Base-by-base conservation (phyloP, 306 rosid genomes). In the Begonia peltatifolia region DNA sequence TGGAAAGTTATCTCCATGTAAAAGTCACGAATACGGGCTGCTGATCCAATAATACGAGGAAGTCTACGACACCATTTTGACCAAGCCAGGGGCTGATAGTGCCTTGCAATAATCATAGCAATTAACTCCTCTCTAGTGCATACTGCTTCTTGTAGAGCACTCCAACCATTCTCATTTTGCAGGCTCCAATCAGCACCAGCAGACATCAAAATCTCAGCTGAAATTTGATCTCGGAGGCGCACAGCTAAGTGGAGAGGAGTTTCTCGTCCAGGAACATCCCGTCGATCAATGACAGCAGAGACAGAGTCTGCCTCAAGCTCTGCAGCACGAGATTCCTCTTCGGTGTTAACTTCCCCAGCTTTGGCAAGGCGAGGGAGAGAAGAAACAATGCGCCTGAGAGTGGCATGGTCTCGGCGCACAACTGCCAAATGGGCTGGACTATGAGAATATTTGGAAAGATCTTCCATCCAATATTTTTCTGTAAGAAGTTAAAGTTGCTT, bases 21-120 rank as follows among this genome's bases (percentile, higher is more conserved):
- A 72, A 92, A 92, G 65, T 92, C 99, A 57, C 94, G 99, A 56
- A 92, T 92, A 2, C 96, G 96, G 9, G 79, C 20, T 8, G 92
- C 83, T 3, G 99, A 86, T 54, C 96, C 99, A 60, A 86, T 78
- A 57, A 92, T 92, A 4, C 99, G 85, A 14, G 99, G 99, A 62
- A 86, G 93, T 65, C 99, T 86, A 5, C 99, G 92, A 59, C 96
- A 81, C 99, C 99, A 86, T 76, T 92, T 92, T 47, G 99, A 95
- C 99, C 99, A 92, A 60, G 99, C 94, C 47, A 86, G 74, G 41
- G 96, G 96, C 47, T 86, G 96, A 66, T 83, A 86, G 50, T 86
- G 87, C 10, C 96, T 70, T 4, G 96, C 96, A 61, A 92, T 92
- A 25, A 77, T 83, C 94, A 92, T 73, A 17, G 96, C 96, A 63